Base-by-base conservation (phyloP, 345 rosid species). In the Rhizophora mangle region DNA sequence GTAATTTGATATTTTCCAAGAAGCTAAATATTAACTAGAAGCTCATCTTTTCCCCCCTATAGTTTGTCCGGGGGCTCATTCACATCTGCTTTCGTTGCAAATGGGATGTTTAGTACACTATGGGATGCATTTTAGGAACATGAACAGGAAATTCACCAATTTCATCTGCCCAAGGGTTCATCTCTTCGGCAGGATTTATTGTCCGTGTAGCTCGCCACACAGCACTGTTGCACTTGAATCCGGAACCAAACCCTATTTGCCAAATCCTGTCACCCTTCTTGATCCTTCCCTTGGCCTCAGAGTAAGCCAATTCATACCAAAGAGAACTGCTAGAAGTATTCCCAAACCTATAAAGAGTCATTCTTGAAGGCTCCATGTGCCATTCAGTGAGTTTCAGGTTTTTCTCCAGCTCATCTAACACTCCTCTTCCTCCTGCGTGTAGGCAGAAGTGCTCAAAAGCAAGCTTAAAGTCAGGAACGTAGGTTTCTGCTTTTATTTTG, bases 361-460 rank as follows among this genome's bases (percentile, higher is more conserved):
- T 26, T 11, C 66, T 63, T 21, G 66, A 63, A 27, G 66, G 51
- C 31, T 63, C 66, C 66, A 63, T 63, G 29, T 63, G 49, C 66
- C 51, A 36, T 15, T 63, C 66, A 4, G 27, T 37, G 66, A 63
- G 66, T 5, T 63, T 46, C 13, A 63, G 53, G 18, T 63, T 63
- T 34, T 39, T 63, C 51, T 63, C 51, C 37, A 63, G 66, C 53
- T 63, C 51, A 18, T 63, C 66, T 5, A 65, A 34, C 60, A 67
- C 70, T 15, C 47, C 61, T 36, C 61, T 54, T 8, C 70, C 61
- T 10, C 61, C 70, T 0, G 70, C 70, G 51, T 67, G 70, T 30
- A 67, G 36, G 70, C 70, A 67, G 70, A 67, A 67, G 49, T 67
- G 70, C 61, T 67, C 70, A 26, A 67, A 67, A 3, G 70, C 70